Percentiles rank a stretch among this genome's conserved stretches.
Conservation (phyloP, 352 stramenopile genomes). For the Phytopythium chamaehyphon region DNA sequence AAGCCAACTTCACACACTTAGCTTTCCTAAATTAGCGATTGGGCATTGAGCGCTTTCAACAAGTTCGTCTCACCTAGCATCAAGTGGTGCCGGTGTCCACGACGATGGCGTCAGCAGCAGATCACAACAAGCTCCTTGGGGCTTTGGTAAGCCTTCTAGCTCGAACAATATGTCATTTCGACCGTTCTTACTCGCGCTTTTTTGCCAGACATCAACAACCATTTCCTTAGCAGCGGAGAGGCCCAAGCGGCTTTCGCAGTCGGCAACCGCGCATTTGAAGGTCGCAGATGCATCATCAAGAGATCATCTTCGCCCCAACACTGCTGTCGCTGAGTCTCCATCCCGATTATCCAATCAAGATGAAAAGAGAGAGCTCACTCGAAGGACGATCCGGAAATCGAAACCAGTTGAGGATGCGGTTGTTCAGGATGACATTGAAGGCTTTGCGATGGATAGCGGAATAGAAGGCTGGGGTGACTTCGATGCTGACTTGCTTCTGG, state of each 20-base stretch:
- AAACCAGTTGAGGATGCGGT: not conserved
- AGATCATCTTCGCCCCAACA: conserved; percentile 23
- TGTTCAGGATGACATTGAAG: not conserved
- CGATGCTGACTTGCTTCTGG: conserved; percentile 42
- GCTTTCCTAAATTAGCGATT: too few species aligned
- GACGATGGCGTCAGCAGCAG: too few species aligned
- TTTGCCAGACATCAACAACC: not conserved
- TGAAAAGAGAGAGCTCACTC: not conserved
- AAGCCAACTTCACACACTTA: too few species aligned
- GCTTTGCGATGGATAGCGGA: not conserved
- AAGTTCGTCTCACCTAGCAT: too few species aligned
- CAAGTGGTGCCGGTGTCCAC: too few species aligned
- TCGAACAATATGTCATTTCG: too few species aligned
- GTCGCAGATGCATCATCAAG: not conserved
- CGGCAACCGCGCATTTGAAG: not conserved
- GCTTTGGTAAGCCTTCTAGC: too few species aligned
- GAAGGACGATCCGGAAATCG: not conserved
- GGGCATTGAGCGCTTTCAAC: too few species aligned
- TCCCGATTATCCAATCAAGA: not conserved
- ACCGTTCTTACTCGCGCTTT: not conserved
- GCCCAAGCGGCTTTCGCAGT: not conserved
- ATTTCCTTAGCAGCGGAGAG: not conserved
- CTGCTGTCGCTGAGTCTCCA: conserved; percentile 2
- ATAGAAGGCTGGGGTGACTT: conserved; percentile 54
- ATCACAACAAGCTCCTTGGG: too few species aligned